Evolutionary conservation across 805 yeast species (phyloP), one percentile per base, ranked within the genome.

Genomic region (Suhomyces emberorum): DNA sequence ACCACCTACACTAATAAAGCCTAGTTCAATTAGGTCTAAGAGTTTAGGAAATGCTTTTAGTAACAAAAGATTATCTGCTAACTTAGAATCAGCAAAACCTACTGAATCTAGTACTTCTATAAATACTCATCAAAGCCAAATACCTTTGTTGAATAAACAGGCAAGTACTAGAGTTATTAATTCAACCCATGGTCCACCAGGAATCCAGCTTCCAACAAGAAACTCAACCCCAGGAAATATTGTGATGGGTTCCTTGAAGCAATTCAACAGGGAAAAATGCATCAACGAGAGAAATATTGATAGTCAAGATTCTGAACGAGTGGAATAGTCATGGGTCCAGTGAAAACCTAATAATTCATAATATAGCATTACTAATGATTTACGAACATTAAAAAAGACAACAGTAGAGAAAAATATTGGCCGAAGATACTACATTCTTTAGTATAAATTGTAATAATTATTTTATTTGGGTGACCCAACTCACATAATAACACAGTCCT

Each of bases 401-500:
- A n/a, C n/a, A n/a, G n/a, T n/a, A n/a, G n/a, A n/a, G n/a, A n/a
- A n/a, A n/a, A n/a, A n/a, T n/a, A n/a, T n/a, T n/a, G n/a, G n/a
- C n/a, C n/a, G n/a, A n/a, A n/a, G n/a, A n/a, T n/a, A n/a, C n/a
- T n/a, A n/a, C n/a, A n/a, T n/a, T n/a, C n/a, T n/a, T n/a, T n/a
- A n/a, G n/a, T n/a, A n/a, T n/a, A n/a, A n/a, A n/a, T n/a, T n/a
- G n/a, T n/a, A n/a, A n/a, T n/a, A n/a, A n/a, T n/a, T n/a, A n/a
- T n/a, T n/a, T n/a, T n/a, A n/a, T n/a, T n/a, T n/a, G n/a, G n/a
- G n/a, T n/a, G n/a, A n/a, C n/a, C n/a, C n/a, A n/a, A n/a, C n/a
- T n/a, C n/a, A 70, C 69, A 67, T 60, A 21, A 72, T 59, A n/a
- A 59, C 49, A 49, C 77, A 72, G 37, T 70, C 74, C 42, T 67